Evolutionary conservation across 176 grass and related monocot species (phyloP).

Genomic region (Bothriochloa decipiens): DNA sequence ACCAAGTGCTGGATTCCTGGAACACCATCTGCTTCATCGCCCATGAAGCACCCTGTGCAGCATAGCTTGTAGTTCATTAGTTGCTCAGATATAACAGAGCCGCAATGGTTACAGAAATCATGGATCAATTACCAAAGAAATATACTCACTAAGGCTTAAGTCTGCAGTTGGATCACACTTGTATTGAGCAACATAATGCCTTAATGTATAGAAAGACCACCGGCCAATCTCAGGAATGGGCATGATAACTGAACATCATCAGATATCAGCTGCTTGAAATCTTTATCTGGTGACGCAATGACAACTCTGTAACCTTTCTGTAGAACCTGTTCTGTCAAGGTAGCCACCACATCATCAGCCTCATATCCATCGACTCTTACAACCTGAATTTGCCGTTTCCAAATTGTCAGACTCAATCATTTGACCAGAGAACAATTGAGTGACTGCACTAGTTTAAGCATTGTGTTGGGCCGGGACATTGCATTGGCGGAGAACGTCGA

Average conservation of each 20-base stretch:
- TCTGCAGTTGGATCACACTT: constrained; percentile 81
- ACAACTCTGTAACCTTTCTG: constrained; percentile 63
- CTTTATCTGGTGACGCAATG: constrained; percentile 90
- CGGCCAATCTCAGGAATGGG: constrained; percentile 83
- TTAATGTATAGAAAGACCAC: constrained; percentile 92
- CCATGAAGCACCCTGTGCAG: constrained; percentile 79
- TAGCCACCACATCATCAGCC: constrained; percentile 89
- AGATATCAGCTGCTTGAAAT: constrained; percentile 96
- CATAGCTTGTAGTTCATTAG: not conserved
- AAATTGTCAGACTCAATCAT: not conserved
- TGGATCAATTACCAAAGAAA: not conserved
- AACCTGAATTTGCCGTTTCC: constrained; percentile 53
- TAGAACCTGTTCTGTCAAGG: constrained; percentile 69
- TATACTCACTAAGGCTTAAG: constrained; percentile 94
- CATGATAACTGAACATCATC: constrained; percentile 85
- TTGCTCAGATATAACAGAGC: constrained; percentile 12
- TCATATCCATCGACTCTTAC: constrained; percentile 85
- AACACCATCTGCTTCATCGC: constrained; percentile 91
- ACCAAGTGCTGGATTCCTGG: constrained; percentile 89
- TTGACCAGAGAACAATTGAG: not conserved
- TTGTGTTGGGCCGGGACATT: constrained; percentile 57
- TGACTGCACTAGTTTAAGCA: not conserved
- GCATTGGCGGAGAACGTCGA: constrained; percentile 65
- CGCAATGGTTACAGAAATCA: not conserved
- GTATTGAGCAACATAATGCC: constrained; percentile 86